Percentiles rank a stretch among this genome's conserved stretches.
Evolutionary conservation across 2,329 filamentous ascomycete genomes (phyloP).

Genomic region (Raffaelea ambrosiae): DNA sequence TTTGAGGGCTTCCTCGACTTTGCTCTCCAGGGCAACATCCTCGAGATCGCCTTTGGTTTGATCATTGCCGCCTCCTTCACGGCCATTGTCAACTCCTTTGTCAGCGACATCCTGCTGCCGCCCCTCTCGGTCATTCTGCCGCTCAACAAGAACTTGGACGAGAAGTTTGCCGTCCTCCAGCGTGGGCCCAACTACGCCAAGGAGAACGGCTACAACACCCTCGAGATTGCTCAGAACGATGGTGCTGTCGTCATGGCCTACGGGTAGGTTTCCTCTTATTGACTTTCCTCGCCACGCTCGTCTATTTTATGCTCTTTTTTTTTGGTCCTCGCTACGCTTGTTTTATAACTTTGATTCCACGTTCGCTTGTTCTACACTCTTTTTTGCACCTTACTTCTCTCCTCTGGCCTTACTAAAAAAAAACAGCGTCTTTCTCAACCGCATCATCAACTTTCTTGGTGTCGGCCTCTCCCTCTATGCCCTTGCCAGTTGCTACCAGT

Average conservation of each 20-base stretch:
- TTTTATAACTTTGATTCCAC: too few relatives aligned
- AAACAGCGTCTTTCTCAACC: constrained; percentile 49
- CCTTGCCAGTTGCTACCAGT: constrained; percentile 55
- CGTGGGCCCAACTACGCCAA: constrained; percentile 44
- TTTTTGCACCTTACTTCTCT: not conserved
- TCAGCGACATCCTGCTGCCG: constrained; percentile 62
- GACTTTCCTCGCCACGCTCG: too few relatives aligned
- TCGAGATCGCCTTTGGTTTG: constrained; percentile 67
- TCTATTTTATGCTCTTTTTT: constrained; percentile 4
- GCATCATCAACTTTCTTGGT: constrained; percentile 56
- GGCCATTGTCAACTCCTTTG: constrained; percentile 61
- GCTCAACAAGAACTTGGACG: constrained; percentile 61
- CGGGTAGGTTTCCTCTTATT: constrained; percentile 37
- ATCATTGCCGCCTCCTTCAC: constrained; percentile 68
- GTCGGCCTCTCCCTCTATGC: constrained; percentile 58
- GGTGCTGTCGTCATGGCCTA: constrained; percentile 66
- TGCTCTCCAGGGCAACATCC: constrained; percentile 64
- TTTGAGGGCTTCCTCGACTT: constrained; percentile 64
- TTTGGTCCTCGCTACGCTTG: too few relatives aligned
- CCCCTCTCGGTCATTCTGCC: constrained; percentile 61
- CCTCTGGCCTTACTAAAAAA: not conserved
- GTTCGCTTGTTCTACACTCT: not conserved
- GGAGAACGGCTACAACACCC: constrained; percentile 57
- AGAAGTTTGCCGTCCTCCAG: constrained; percentile 62
- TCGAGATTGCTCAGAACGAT: constrained; percentile 59